Conservation (phyloP, 2,329 filamentous ascomycete species). For the Aphanoascus verrucosus region DNA sequence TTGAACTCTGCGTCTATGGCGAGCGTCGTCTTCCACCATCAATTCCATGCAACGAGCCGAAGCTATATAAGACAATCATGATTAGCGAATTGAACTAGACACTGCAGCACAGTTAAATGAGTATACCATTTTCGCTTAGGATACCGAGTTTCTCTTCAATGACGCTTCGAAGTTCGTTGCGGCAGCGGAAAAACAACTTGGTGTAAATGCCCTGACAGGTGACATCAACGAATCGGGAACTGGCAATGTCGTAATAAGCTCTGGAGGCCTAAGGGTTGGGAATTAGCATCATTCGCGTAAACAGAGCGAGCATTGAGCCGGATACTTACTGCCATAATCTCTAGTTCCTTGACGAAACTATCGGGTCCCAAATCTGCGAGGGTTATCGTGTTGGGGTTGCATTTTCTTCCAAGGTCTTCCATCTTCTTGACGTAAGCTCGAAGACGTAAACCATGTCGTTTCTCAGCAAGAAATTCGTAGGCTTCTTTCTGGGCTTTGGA, state of each 20-base stretch:
- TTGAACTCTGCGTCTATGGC: constrained; percentile 24
- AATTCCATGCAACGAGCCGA: constrained; percentile 27
- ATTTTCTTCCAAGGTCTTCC: constrained; percentile 16
- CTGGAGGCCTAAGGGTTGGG: constrained; percentile 22
- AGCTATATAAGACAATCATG: constrained; percentile 20
- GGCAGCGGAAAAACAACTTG: constrained; percentile 29
- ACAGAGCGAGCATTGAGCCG: background rate
- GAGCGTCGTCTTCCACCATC: constrained; percentile 30
- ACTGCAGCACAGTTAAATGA: background rate
- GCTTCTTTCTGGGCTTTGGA: constrained; percentile 18
- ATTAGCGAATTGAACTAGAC: background rate
- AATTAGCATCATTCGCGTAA: constrained; percentile 3
- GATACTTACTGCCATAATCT: constrained; percentile 32
- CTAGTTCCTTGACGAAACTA: constrained; percentile 28
- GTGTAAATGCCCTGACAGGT: constrained; percentile 30
- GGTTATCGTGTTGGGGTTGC: constrained; percentile 20
- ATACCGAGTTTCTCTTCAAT: constrained; percentile 26
- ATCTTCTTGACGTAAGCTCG: constrained; percentile 8
- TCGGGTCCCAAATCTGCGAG: constrained; percentile 26
- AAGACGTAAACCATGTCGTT: constrained; percentile 19
- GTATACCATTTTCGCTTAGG: constrained; percentile 25
- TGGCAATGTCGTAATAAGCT: constrained; percentile 33
- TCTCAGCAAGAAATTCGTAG: constrained; percentile 11
- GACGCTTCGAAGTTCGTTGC: constrained; percentile 22
- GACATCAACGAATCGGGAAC: constrained; percentile 30